Evolutionary conservation across 108 stramenopile species (phyloP), one percentile per base, ranked within the genome.

Genomic region (Licmophora abbreviata): DNA sequence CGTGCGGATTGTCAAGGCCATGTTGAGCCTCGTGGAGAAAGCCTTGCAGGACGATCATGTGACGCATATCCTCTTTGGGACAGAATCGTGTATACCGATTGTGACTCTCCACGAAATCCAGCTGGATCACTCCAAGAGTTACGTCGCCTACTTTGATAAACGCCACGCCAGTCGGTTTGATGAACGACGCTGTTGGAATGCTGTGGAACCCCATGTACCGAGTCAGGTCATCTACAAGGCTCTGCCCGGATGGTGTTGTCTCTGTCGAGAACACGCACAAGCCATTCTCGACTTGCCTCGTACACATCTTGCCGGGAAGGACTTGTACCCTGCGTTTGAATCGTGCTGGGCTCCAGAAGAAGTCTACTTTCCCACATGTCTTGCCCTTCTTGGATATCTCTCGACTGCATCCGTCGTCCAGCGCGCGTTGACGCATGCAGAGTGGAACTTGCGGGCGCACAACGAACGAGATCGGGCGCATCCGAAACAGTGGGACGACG

Each of bases 321-420:
- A 71, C 30, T 29, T 76, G n/a, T 76, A 62, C 62, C 74, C 74
- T 11, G 62, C 66, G 48, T 76, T 76, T 43, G 59, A 69, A 46
- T 50, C 59, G 9, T 69, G 71, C 10, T 76, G 74, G 74, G 74
- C 74, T 10, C 74, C 74, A 4, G 74, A 76, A 37, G 74, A 76
- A 35, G 69, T 76, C n/a, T 76, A 58, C 41, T 63, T 76, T 33
- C 69, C 74, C 0, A 76, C 74, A 24, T 61, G 54, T 0, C 38
- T 76, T 31, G 42, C 66, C 25, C 21, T 76, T 2, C 48, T 65
- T 43, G 74, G 74, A 10, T 36, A 48, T 18, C 49, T 76, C 45
- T 44, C 20, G 31, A 29, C 25, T 37, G 32, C 11, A 0, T 48
- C 29, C 12, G 58, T 59, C 25, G 51, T 18, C 3, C 27, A 52